Percentiles rank a stretch among this genome's conserved stretches.
Conservation (phyloP, 139 green algal genomes). For the Chlorella sp. region DNA sequence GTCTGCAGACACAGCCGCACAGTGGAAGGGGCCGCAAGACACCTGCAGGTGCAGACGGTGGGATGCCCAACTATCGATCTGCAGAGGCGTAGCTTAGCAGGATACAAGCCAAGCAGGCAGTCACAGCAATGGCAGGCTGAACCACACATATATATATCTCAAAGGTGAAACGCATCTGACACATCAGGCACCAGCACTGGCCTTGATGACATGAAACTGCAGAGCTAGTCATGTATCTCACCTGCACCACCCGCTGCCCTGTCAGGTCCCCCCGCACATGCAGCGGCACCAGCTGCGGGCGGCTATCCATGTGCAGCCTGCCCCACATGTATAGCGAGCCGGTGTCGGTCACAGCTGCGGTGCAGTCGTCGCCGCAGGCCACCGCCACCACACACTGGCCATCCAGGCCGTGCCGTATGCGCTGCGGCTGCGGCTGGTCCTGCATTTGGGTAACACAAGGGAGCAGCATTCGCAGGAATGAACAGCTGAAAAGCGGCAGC, state of each 20-base stretch:
- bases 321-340: constrained; percentile 88
- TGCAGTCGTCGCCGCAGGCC: constrained; percentile 67
- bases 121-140: no score
- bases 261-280: constrained; percentile 37
- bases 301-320: constrained; percentile 14
- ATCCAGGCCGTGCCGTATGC: constrained; percentile 61
- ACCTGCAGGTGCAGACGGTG: constrained; percentile 58
- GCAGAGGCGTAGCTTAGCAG: no score
- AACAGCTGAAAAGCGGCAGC: no score
- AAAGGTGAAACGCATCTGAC: no score
- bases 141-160: no score
- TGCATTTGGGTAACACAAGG: no score
- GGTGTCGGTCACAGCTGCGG: constrained; percentile 70
- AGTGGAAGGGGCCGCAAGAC: constrained; percentile 91
- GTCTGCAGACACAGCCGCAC: constrained; percentile 68
- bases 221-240: no score
- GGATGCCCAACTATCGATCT: no score
- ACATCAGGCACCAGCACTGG: neutral
- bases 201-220: no score
- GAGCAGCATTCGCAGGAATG: no score
- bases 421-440: constrained; percentile 49
- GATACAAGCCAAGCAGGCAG: no score
- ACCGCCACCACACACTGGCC: constrained; percentile 60
- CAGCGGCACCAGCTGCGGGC: constrained; percentile 35
- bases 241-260: constrained; percentile 8